Percentiles rank a stretch among this genome's conserved stretches.
Evolutionary conservation across 352 stramenopile genomes (phyloP).

Genomic region (Globisporangium cederbergense): DNA sequence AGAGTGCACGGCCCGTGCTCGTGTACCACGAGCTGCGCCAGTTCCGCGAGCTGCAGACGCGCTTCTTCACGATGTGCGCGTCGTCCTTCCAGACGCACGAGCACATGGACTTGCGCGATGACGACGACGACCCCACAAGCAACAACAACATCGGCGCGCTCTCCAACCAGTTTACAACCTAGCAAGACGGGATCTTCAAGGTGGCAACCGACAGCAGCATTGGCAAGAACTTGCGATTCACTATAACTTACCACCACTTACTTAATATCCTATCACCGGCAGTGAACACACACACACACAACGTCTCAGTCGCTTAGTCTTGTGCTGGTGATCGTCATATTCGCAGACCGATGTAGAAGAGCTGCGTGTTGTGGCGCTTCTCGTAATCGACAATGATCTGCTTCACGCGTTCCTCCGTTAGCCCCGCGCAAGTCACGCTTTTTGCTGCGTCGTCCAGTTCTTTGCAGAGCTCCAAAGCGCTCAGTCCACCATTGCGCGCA

Average conservation of each 20-base stretch:
- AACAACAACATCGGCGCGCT: background rate
- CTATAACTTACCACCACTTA: background rate
- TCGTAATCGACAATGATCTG: constrained; percentile 42
- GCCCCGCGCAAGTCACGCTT: constrained; percentile 2
- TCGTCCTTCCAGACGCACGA: constrained; percentile 19
- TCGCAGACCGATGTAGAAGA: constrained; percentile 52
- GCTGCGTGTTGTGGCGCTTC: constrained; percentile 29
- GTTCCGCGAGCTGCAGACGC: constrained; percentile 26
- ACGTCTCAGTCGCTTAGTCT: background rate
- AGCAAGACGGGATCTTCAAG: background rate
- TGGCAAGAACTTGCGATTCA: background rate
- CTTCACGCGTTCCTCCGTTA: constrained; percentile 45
- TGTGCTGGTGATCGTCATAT: constrained; percentile 15
- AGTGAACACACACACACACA: background rate
- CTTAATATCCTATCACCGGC: background rate
- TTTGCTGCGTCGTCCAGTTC: constrained; percentile 29
- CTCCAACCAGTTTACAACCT: constrained; percentile 7
- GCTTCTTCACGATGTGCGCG: constrained; percentile 24
- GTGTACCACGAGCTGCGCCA: constrained; percentile 26
- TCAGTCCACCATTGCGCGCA: constrained; percentile 39
- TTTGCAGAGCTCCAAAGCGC: constrained; percentile 54
- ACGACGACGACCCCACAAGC: background rate
- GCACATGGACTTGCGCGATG: background rate
- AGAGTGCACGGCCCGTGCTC: constrained; percentile 19
- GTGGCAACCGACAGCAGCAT: no score